Percentiles rank a stretch among this genome's conserved stretches.
phyloP scores from a whole-genome alignment of 2,329 filamentous ascomycete genomes.

The Apiospora marii region DNA sequence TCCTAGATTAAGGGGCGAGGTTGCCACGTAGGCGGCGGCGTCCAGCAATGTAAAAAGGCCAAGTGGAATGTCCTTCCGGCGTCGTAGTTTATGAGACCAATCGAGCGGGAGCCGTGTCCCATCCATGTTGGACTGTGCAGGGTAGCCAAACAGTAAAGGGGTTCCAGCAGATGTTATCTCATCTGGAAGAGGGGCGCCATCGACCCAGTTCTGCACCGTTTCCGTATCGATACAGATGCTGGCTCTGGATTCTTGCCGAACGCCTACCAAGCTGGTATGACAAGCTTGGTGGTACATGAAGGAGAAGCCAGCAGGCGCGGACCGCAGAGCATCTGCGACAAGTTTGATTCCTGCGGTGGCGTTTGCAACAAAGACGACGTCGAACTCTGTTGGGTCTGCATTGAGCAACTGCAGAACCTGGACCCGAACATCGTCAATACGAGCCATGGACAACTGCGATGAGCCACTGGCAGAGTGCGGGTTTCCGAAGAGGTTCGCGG shows the following conservation, averaged over 20 bases:
- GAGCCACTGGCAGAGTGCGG: constrained; percentile 87
- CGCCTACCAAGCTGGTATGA: constrained; percentile 87
- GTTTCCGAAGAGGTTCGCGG: constrained; percentile 83
- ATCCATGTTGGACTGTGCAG: constrained; percentile 93
- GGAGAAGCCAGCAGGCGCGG: constrained; percentile 73
- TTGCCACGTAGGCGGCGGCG: constrained; percentile 82
- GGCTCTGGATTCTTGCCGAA: constrained; percentile 72
- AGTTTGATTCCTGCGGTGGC: constrained; percentile 70
- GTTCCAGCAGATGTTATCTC: constrained; percentile 33
- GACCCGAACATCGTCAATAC: constrained; percentile 79
- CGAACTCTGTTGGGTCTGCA: constrained; percentile 82
- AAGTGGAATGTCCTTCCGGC: constrained; percentile 35
- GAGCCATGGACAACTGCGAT: constrained; percentile 77
- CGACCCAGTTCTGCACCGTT: constrained; percentile 72
- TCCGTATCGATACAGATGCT: constrained; percentile 73
- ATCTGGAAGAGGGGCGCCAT: constrained; percentile 44
- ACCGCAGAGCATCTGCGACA: constrained; percentile 76
- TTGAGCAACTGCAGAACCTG: constrained; percentile 79
- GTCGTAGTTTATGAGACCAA: constrained; percentile 67
- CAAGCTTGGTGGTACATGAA: constrained; percentile 86
- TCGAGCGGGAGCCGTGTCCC: constrained; percentile 75
- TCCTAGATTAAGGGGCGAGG: constrained; percentile 76
- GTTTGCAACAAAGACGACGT: constrained; percentile 74
- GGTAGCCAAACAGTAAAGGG: constrained; percentile 75
- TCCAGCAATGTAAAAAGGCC: constrained; percentile 77